phyloP scores from a whole-genome alignment of 2,329 filamentous ascomycete species.

The Blastomyces percursus region DNA sequence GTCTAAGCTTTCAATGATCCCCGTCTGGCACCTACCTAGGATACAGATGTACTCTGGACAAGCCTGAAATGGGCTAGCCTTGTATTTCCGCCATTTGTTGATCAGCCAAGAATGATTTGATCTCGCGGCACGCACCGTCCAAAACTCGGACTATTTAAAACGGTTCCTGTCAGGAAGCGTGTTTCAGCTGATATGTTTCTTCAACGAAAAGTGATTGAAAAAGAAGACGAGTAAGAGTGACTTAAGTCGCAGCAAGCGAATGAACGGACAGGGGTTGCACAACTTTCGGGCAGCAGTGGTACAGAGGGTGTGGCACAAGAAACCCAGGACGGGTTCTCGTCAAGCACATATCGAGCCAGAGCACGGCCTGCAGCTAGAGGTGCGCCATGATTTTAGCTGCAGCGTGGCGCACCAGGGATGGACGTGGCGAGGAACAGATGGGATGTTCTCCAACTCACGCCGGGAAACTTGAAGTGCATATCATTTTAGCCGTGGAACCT shows the following conservation, averaged over 20 bases:
- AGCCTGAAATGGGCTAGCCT: too few relatives aligned
- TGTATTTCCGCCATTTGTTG: not conserved
- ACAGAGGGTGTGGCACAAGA: not conserved
- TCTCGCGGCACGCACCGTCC: not conserved
- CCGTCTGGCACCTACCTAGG: not conserved
- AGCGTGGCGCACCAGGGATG: not conserved
- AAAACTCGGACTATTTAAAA: not conserved
- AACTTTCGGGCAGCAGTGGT: not conserved
- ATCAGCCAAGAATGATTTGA: not conserved
- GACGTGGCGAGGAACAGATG: slow-evolving; percentile 1
- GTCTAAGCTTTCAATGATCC: not conserved
- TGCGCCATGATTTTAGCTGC: not conserved
- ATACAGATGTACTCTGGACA: too few relatives aligned
- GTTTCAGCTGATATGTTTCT: not conserved
- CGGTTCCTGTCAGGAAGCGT: not conserved
- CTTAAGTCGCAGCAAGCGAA: not conserved
- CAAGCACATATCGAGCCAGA: not conserved
- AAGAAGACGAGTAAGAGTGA: not conserved
- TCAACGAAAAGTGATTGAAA: not conserved
- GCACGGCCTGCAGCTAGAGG: not conserved
- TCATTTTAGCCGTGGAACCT: not conserved
- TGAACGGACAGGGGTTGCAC: too few relatives aligned
- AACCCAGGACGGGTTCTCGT: not conserved
- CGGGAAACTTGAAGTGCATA: not conserved
- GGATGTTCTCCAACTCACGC: not conserved